Evolutionary conservation across 805 yeast genomes (phyloP).

Genomic region (Saturnispora silvae): DNA sequence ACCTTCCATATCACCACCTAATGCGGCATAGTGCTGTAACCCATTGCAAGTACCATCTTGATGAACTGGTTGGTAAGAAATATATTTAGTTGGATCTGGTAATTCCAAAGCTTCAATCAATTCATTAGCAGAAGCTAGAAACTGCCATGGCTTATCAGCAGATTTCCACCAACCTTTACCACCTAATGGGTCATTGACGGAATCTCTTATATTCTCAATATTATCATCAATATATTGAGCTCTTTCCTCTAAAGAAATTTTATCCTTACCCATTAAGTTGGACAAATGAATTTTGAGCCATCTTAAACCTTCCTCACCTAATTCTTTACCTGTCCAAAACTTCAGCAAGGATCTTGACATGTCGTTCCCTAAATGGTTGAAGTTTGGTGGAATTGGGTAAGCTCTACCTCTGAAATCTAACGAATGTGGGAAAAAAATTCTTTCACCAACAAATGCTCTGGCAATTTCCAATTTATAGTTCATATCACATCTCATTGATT

Average conservation of each 20-base stretch:
- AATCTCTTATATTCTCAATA: slow-evolving; percentile 40
- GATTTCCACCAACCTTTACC: slow-evolving; percentile 55
- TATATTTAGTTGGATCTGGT: slow-evolving; percentile 52
- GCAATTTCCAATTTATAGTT: slow-evolving; percentile 94
- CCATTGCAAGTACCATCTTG: slow-evolving; percentile 88
- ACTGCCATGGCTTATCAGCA: slow-evolving; percentile 83
- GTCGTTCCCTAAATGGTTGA: slow-evolving; percentile 74
- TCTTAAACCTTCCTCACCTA: slow-evolving; percentile 53
- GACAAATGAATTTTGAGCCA: slow-evolving; percentile 75
- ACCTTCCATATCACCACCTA: slow-evolving; percentile 79
- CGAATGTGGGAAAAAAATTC: slow-evolving; percentile 70
- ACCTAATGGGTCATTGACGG: slow-evolving; percentile 53
- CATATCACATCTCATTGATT: slow-evolving; percentile 87
- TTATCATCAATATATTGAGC: slow-evolving; percentile 47
- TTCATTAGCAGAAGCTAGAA: slow-evolving; percentile 60
- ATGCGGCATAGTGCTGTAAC: slow-evolving; percentile 76
- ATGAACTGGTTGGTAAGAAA: slow-evolving; percentile 70
- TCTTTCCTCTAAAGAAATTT: slow-evolving; percentile 57
- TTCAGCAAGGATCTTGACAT: slow-evolving; percentile 59
- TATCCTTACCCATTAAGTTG: slow-evolving; percentile 66
- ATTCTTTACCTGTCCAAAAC: slow-evolving; percentile 67
- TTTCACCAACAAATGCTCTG: slow-evolving; percentile 77
- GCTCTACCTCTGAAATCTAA: slow-evolving; percentile 80
- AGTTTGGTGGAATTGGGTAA: slow-evolving; percentile 70
- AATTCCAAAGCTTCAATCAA: slow-evolving; percentile 48